Evolutionary conservation across 2,329 filamentous ascomycete genomes (phyloP).

Genomic region (Botryotinia narcissicola): DNA sequence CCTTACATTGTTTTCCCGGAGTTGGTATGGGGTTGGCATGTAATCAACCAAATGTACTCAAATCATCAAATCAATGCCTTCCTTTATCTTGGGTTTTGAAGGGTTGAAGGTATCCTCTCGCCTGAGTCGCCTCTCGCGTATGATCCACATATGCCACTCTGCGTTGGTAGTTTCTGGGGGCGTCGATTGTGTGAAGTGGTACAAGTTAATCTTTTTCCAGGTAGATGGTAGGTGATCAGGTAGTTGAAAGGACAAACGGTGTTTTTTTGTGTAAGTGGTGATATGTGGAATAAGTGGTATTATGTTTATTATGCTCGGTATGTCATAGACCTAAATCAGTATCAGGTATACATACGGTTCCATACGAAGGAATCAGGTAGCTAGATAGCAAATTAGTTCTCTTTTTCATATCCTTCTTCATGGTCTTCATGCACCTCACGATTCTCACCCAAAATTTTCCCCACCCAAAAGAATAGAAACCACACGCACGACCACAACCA

Average conservation of each 20-base stretch:
- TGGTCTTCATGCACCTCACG: not conserved
- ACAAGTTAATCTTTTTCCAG: conserved; percentile 2
- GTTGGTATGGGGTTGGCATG: not conserved
- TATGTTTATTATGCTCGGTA: not conserved
- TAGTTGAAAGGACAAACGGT: not conserved
- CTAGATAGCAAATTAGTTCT: not conserved
- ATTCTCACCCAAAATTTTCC: conserved; percentile 7
- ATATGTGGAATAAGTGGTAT: not conserved
- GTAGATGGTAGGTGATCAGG: conserved; percentile 10
- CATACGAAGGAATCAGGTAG: not conserved
- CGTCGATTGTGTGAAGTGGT: conserved; percentile 8
- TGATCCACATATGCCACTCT: conserved; percentile 17
- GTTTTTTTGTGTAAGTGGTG: not conserved
- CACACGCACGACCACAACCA: conserved; percentile 8
- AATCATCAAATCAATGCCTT: not conserved
- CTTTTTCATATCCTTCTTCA: not conserved
- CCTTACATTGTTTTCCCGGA: not conserved
- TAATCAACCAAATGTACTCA: conserved; percentile 11
- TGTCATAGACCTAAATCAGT: not conserved
- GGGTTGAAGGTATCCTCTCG: not conserved
- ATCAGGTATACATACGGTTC: not conserved
- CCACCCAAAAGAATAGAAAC: conserved; percentile 7
- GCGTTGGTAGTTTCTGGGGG: conserved; percentile 13
- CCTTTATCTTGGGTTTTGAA: not conserved
- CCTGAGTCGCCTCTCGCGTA: conserved; percentile 11